Conservation (phyloP, 148 eudicot species). For the Rhododendron williamsianum region DNA sequence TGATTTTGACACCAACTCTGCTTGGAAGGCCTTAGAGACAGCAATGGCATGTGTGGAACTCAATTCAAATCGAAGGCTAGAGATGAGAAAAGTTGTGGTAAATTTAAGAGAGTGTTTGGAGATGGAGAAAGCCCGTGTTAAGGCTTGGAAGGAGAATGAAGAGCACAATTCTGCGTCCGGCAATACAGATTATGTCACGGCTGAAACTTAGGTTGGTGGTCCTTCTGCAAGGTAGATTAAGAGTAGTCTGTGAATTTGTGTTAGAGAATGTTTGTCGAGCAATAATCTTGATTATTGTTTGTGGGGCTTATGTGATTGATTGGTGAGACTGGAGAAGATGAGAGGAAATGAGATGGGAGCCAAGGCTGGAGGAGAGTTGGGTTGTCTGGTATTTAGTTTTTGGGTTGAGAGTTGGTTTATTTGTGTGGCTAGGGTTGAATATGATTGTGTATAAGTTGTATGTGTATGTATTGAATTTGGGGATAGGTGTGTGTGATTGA, state of each 20-base stretch:
- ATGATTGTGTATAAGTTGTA: too few relatives aligned
- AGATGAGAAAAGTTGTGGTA: not conserved
- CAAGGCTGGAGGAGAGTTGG: too few relatives aligned
- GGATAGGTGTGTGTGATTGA: too few relatives aligned
- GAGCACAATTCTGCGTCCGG: not conserved
- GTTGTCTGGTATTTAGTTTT: too few relatives aligned
- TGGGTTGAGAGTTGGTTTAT: too few relatives aligned
- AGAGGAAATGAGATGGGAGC: too few relatives aligned
- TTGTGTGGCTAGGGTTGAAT: too few relatives aligned
- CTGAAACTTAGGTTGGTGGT: not conserved
- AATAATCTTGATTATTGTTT: too few relatives aligned
- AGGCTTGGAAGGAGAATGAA: not conserved
- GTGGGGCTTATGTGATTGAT: too few relatives aligned
- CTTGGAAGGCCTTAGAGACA: not conserved
- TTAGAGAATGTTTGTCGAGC: not conserved
- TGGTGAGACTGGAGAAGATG: too few relatives aligned
- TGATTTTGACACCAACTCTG: not conserved
- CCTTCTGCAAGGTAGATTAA: not conserved
- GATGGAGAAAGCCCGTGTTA: not conserved
- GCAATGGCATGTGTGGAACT: conserved; percentile 3
- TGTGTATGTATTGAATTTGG: too few relatives aligned
- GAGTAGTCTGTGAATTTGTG: not conserved
- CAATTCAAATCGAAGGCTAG: not conserved
- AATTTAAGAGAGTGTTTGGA: not conserved
- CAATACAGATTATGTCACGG: too few relatives aligned